Evolutionary conservation across 805 yeast genomes (phyloP), one percentile per base, ranked within the genome.

Genomic region (Cyberlindnera xylosilytica): DNA sequence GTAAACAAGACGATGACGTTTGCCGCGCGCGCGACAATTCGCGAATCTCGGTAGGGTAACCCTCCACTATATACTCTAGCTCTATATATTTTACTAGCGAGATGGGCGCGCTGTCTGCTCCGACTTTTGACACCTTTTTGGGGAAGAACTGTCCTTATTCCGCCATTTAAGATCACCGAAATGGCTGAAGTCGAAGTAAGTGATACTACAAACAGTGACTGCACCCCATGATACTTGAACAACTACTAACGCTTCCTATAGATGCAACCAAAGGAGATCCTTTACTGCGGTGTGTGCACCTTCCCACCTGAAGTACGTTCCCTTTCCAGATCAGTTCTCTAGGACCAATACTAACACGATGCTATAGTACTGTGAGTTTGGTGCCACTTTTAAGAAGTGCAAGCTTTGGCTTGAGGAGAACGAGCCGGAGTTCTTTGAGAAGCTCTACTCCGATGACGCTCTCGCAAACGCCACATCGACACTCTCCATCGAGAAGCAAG

Each of bases 301-400:
- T 81, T 76, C 58, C 96, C 96, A n/a, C 87, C 87, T 4, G 96
- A 81, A 45, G 59, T 50, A 30, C 38, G 59, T 46, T 4, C 7
- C 24, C 13, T 4, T 20, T 4, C n/a, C 4, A 29, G n/a, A n/a
- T 39, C 11, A 10, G 4, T 13, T n/a, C 8, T 15, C n/a, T 17
- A 19, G 6, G 16, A 11, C 20, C 9, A 13, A 15, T 26, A 42
- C 45, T 47, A 49, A 49, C 51, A 26, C 4, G n/a, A 17, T 6
- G 15, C 8, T 20, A 6, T 20, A 78, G 64, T 90, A 81, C 66
- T 90, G 98, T 68, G 97, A 91, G 61, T 90, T 90, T 60, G 93
- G 96, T 11, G 86, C 84, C 35, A 68, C 81, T 20, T 73, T 86
- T 63, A 83, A 81, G 59, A 79, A 87, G 58, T 90, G 98, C 67